Evolutionary conservation across 345 rosid genomes (phyloP).

Genomic region (Eucalyptus urophylla): DNA sequence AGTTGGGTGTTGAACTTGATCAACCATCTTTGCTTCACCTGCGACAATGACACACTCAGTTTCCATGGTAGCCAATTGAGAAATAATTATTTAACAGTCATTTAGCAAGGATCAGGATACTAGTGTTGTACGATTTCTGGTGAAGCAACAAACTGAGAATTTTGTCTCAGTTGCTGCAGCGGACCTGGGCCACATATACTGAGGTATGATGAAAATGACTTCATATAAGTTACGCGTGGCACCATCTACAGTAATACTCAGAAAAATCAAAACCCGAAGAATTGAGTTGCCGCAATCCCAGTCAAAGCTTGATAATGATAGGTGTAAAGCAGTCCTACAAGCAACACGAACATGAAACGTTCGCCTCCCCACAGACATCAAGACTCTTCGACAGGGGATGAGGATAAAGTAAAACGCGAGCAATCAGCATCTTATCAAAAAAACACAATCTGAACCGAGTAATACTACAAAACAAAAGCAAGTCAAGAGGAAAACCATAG

Average conservation of each 20-base stretch:
- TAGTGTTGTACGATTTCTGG: background rate
- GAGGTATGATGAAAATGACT: background rate
- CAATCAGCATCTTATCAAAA: background rate
- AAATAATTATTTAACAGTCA: background rate
- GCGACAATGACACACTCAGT: background rate
- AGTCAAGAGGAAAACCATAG: background rate
- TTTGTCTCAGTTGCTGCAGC: background rate
- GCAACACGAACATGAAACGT: background rate
- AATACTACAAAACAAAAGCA: background rate
- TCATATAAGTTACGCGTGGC: background rate
- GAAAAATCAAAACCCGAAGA: background rate
- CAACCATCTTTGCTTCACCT: slow-evolving; percentile 56
- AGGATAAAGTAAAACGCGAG: background rate
- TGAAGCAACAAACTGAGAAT: background rate
- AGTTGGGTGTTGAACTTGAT: slow-evolving; percentile 62
- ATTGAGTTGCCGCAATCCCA: background rate
- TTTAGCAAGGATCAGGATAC: background rate
- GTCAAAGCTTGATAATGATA: background rate
- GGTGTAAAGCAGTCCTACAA: background rate
- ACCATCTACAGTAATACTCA: background rate
- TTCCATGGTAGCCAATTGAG: background rate
- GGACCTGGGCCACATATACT: background rate
- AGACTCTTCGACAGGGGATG: background rate
- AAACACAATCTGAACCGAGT: background rate
- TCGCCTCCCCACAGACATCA: background rate